Conservation (phyloP, 2,329 filamentous ascomycete species). For the Colletotrichum sp. region DNA sequence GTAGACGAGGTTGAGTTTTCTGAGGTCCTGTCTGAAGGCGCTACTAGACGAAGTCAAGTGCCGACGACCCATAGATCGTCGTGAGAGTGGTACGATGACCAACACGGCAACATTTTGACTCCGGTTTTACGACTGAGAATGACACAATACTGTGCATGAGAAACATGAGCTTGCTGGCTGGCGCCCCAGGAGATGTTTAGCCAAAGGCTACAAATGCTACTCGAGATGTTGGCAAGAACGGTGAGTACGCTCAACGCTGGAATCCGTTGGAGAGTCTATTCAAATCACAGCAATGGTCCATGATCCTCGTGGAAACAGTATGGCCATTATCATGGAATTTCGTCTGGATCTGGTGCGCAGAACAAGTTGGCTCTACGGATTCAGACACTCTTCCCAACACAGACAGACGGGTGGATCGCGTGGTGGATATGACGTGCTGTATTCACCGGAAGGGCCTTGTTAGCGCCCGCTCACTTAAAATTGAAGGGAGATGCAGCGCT, state of each 20-base stretch:
- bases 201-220: neutral
- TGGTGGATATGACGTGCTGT: neutral
- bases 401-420: neutral
- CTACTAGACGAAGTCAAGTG: neutral
- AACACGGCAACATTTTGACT: neutral
- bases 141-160: neutral
- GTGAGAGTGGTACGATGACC: neutral
- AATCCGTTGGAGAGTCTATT: neutral
- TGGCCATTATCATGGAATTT: neutral
- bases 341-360: neutral
- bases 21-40: neutral
- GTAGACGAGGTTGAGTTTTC: neutral
- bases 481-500: neutral
- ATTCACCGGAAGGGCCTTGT: neutral
- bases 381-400: neutral
- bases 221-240: neutral
- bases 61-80: neutral
- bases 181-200: neutral
- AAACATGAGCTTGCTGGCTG: neutral
- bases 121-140: neutral
- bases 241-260: accelerated
- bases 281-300: neutral
- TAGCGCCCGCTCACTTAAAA: neutral
- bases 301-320: neutral
- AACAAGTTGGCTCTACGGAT: neutral